phyloP scores from a whole-genome alignment of 768 basidiomycete genomes.

The Mycena leptocephala region DNA sequence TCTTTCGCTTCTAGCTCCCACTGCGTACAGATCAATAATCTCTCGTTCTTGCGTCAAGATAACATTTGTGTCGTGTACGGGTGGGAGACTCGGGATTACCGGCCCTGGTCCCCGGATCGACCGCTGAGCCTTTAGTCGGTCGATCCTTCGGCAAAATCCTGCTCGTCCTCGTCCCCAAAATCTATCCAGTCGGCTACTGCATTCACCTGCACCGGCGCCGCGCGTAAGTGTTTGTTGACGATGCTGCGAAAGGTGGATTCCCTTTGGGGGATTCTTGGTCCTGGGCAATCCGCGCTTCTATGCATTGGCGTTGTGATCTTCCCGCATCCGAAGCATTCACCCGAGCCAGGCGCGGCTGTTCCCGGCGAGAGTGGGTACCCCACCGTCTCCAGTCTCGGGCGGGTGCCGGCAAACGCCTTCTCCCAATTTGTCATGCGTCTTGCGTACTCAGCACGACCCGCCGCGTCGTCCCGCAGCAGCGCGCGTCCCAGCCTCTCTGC shows the following conservation, averaged over 20 bases:
- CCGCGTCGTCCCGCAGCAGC: not conserved
- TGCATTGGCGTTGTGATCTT: slow-evolving; percentile 14
- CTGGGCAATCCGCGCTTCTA: slow-evolving; percentile 6
- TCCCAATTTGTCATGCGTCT: not conserved
- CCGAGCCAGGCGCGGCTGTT: not conserved
- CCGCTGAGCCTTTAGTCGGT: slow-evolving; percentile 35
- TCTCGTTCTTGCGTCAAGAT: slow-evolving; percentile 9
- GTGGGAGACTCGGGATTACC: slow-evolving; percentile 19
- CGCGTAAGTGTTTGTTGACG: not conserved
- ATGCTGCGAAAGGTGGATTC: slow-evolving; percentile 16
- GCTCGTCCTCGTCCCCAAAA: slow-evolving; percentile 38
- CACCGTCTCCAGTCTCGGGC: not conserved
- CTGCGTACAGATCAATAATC: slow-evolving; percentile 14
- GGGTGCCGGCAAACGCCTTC: not conserved
- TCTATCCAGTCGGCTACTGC: slow-evolving; percentile 25
- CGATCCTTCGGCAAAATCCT: slow-evolving; percentile 40
- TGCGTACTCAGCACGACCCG: slow-evolving; percentile 4
- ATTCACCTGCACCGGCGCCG: not conserved
- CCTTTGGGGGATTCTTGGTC: not conserved
- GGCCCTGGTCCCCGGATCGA: slow-evolving; percentile 12
- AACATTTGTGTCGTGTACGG: not conserved
- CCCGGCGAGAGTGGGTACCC: slow-evolving; percentile 31
- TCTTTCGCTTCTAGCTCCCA: slow-evolving; percentile 13
- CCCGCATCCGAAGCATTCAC: slow-evolving; percentile 33
- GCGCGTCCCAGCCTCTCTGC: not conserved